Conservation (phyloP, 768 basidiomycete species). For the Leccinum uliginosum region DNA sequence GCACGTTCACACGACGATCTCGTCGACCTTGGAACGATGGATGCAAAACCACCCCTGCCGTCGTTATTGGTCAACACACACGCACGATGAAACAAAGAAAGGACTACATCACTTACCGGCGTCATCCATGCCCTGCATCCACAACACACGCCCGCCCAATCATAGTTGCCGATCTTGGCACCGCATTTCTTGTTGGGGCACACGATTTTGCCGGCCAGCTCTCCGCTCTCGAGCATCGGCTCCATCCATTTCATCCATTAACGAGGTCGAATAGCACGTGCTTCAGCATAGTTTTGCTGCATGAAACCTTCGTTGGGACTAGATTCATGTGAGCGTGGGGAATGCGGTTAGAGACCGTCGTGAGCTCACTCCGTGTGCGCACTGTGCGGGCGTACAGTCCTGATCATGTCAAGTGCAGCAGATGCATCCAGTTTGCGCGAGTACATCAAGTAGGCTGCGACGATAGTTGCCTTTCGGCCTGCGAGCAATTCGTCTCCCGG, state of each 20-base stretch:
- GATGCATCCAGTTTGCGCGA: slow-evolving; percentile 51
- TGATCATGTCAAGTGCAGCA: slow-evolving; percentile 66
- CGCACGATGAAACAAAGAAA: background rate
- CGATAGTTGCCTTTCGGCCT: slow-evolving; percentile 84
- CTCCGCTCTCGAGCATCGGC: slow-evolving; percentile 66
- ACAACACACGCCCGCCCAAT: slow-evolving; percentile 94
- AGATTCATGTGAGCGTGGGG: background rate
- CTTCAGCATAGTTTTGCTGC: slow-evolving; percentile 40
- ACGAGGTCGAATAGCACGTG: background rate
- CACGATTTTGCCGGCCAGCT: slow-evolving; percentile 80
- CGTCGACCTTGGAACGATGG: slow-evolving; percentile 64
- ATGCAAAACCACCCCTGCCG: slow-evolving; percentile 55
- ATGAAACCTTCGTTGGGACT: slow-evolving; percentile 89
- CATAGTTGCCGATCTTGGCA: slow-evolving; percentile 90
- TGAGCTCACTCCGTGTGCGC: slow-evolving; percentile 65
- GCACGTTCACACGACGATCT: slow-evolving; percentile 36
- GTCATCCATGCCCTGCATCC: slow-evolving; percentile 91
- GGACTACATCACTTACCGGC: slow-evolving; percentile 46
- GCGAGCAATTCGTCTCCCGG: slow-evolving; percentile 5
- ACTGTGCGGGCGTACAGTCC: slow-evolving; percentile 62
- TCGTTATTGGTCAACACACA: background rate
- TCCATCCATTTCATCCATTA: slow-evolving; percentile 95
- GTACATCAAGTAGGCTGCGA: slow-evolving; percentile 88
- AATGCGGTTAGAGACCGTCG: background rate
- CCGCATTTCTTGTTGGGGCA: slow-evolving; percentile 92